These are phyloP conservation scores for Chamaecrista fasciculata DNA, from an alignment of 306 rosid species.

Conservation along the genomic window DNA sequence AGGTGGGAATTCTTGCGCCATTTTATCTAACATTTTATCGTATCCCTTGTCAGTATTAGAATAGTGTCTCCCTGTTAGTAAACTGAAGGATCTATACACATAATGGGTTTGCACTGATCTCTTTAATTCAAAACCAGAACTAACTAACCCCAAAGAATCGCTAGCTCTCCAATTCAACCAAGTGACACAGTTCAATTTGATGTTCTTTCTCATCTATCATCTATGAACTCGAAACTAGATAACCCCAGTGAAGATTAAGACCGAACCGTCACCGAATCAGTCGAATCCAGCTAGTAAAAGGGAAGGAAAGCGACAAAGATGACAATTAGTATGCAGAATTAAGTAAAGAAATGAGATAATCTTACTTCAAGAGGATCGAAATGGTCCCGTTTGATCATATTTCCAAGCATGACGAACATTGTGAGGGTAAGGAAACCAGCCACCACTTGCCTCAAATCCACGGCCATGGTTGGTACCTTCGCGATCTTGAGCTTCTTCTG, in stretches of 20 bases:
- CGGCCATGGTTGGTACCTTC: conserved; percentile 40
- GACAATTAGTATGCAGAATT: not conserved
- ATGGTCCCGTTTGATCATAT: conserved; percentile 86
- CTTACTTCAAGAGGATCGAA: conserved; percentile 61
- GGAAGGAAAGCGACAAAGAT: not conserved
- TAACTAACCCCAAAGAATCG: not conserved
- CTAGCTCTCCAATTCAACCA: not conserved
- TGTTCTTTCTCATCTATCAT: too few relatives aligned
- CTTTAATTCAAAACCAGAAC: not conserved
- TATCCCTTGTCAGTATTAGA: not conserved
- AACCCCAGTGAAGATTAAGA: not conserved
- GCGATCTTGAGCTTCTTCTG: not conserved
- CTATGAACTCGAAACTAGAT: not conserved
- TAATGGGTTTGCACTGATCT: not conserved
- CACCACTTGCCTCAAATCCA: conserved; percentile 88
- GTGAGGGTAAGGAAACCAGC: conserved; percentile 71
- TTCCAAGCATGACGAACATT: conserved; percentile 87
- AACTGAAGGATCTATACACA: not conserved
- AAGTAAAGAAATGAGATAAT: not conserved
- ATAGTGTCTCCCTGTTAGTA: not conserved
- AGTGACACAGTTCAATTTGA: not conserved
- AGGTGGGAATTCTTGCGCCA: too few relatives aligned
- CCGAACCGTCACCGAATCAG: not conserved
- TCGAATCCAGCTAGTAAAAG: not conserved
- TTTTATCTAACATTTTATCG: not conserved